Evolutionary conservation across 1,284 basidiomycete genomes (phyloP).

Genomic region (Fistulina hepatica): DNA sequence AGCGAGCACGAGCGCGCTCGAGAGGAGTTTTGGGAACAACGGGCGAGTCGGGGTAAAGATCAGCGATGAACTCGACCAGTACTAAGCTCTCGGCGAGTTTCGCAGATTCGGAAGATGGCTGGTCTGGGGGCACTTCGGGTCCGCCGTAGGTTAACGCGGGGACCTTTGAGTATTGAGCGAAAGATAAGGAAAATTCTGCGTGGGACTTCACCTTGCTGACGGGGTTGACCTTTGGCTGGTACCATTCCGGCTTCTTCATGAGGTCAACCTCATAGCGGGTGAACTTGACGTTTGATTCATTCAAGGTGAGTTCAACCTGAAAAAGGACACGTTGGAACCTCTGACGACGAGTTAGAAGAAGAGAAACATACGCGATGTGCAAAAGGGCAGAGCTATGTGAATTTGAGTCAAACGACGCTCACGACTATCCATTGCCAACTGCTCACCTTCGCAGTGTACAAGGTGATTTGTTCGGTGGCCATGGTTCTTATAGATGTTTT

Average conservation of each 20-base stretch:
- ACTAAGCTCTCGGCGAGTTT: slow-evolving; percentile 55
- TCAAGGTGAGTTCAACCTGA: slow-evolving; percentile 47
- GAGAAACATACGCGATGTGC: slow-evolving; percentile 32
- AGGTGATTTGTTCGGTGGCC: slow-evolving; percentile 29
- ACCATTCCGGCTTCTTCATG: slow-evolving; percentile 55
- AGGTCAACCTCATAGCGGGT: slow-evolving; percentile 45
- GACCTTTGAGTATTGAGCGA: not conserved
- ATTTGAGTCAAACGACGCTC: not conserved
- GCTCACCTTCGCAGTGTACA: slow-evolving; percentile 37
- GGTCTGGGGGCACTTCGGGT: slow-evolving; percentile 35
- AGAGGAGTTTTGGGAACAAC: slow-evolving; percentile 46
- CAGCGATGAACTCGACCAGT: slow-evolving; percentile 51
- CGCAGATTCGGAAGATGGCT: slow-evolving; percentile 43
- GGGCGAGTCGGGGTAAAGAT: slow-evolving; percentile 34
- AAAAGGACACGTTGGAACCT: slow-evolving; percentile 5
- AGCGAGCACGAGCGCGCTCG: slow-evolving; percentile 41
- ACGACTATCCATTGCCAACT: not conserved
- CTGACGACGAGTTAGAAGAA: slow-evolving; percentile 5
- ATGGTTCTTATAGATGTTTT: no score
- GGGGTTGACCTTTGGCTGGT: slow-evolving; percentile 48
- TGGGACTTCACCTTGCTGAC: slow-evolving; percentile 40
- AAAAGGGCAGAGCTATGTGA: slow-evolving; percentile 32
- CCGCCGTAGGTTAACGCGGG: slow-evolving; percentile 39
- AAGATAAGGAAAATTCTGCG: not conserved
- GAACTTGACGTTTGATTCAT: slow-evolving; percentile 39